Evolutionary conservation across 1,284 basidiomycete genomes (phyloP), one percentile per base, ranked within the genome.

Genomic region (Papiliotrema laurentii): DNA sequence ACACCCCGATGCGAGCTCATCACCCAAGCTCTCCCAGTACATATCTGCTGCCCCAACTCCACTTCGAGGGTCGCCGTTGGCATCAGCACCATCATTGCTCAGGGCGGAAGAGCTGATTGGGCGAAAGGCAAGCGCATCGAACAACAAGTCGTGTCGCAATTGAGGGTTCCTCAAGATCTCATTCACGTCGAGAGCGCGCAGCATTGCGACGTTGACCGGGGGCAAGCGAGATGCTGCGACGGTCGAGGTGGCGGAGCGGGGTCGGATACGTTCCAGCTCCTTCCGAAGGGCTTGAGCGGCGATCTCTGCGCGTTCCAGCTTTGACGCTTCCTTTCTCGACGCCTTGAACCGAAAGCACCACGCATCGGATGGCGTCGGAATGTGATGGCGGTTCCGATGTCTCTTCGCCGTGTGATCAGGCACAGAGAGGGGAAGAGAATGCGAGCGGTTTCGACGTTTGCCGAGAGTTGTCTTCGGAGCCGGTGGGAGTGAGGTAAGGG

Each of bases 71-170:
- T 64, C 56, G 18, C 59, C 57, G 4, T 59, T 51, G 25, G 60
- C 50, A 18, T 61, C 66, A n/a, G 61, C 51, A 44, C 55, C 53
- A 35, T 49, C 42, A 19, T 58, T 51, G 24, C 80, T n/a, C 30
- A 43, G 68, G 86, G 86, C 67, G 85, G 84, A 11, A 86, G 75
- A 14, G 82, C 57, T 64, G 45, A 69, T 54, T 2, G 69, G 67
- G 10, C 65, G 59, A 53, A 69, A 71, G 18, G 64, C 67, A 27
- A 68, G 59, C 40, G 55, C 62, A 60, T 89, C 90, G 62, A 94
- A 94, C 54, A 94, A 81, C 55, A 94, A 80, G 73, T 96, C 91
- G 68, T 96, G 91, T 37, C 90, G 85, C 54, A 96, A 83, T 71
- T 92, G 89, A 22, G 88, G 87, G 66, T 91, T 91, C 50, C 86